phyloP scores from a whole-genome alignment of 1,284 basidiomycete species.

The Sphaerobolus stellatus region DNA sequence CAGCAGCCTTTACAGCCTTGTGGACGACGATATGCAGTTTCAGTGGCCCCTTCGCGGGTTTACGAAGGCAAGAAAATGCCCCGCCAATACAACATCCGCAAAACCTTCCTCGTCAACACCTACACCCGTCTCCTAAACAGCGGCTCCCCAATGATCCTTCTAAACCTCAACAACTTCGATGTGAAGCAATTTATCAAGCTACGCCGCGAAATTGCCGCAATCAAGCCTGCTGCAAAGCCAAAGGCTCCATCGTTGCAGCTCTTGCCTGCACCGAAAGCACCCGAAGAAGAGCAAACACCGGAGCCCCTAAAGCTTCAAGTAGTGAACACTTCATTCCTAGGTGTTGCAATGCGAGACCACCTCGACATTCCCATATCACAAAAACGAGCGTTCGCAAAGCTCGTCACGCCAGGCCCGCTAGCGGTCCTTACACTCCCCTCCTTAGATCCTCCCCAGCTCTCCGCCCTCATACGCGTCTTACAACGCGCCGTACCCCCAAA shows the following conservation, averaged over 20 bases:
- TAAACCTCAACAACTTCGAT: slow-evolving; percentile 69
- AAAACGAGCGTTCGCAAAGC: slow-evolving; percentile 45
- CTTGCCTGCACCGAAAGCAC: slow-evolving; percentile 34
- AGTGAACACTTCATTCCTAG: slow-evolving; percentile 70
- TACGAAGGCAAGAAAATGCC: slow-evolving; percentile 49
- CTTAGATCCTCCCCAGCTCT: slow-evolving; percentile 69
- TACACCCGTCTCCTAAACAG: slow-evolving; percentile 64
- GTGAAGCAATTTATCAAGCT: slow-evolving; percentile 61
- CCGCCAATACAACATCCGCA: slow-evolving; percentile 69
- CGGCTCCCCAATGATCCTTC: slow-evolving; percentile 63
- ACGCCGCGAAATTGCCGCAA: slow-evolving; percentile 56
- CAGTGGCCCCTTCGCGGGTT: slow-evolving; percentile 51
- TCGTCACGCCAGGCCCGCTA: slow-evolving; percentile 53
- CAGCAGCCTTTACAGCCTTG: too few species aligned
- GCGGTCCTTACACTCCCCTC: slow-evolving; percentile 66
- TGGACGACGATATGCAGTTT: slow-evolving; percentile 50
- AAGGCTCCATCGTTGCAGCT: slow-evolving; percentile 10
- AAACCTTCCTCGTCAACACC: slow-evolving; percentile 72
- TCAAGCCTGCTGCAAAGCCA: slow-evolving; percentile 12
- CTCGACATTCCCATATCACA: slow-evolving; percentile 48
- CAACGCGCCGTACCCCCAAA: slow-evolving; percentile 63
- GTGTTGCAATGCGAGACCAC: slow-evolving; percentile 64
- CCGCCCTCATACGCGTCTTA: slow-evolving; percentile 64
- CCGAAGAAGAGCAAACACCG: slow-evolving; percentile 20
- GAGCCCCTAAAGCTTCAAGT: slow-evolving; percentile 47